Conservation (phyloP, 2,329 filamentous ascomycete genomes). For the Phaeophleospora eucalypticola region DNA sequence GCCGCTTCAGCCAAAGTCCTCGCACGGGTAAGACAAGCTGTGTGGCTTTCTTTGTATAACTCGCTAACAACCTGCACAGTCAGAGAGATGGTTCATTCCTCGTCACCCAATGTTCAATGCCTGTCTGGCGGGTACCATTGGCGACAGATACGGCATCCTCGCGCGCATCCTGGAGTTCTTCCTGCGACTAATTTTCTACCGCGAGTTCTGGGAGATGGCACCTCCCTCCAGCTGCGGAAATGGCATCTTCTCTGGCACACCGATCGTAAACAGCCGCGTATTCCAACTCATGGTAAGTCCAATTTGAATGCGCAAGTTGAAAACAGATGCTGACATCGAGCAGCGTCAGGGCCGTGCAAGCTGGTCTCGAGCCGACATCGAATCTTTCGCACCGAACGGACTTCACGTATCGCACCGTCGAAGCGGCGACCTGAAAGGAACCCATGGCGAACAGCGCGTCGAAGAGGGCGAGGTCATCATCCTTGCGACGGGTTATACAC, state of each 20-base stretch:
- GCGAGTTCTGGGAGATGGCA: constrained; percentile 69
- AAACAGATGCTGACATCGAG: constrained; percentile 63
- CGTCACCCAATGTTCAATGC: constrained; percentile 70
- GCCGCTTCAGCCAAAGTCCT: constrained; percentile 68
- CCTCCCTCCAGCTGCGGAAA: constrained; percentile 54
- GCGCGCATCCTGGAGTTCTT: constrained; percentile 74
- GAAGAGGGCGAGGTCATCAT: constrained; percentile 72
- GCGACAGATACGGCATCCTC: constrained; percentile 65
- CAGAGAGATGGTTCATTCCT: constrained; percentile 43
- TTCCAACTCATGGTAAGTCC: constrained; percentile 49
- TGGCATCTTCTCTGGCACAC: constrained; percentile 74
- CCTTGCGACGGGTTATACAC: constrained; percentile 76
- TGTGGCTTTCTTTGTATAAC: not conserved
- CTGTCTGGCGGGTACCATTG: constrained; percentile 70
- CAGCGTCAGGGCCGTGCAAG: constrained; percentile 66
- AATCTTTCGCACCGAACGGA: constrained; percentile 59
- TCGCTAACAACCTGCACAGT: constrained; percentile 36
- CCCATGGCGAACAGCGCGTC: constrained; percentile 38
- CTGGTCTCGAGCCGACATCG: constrained; percentile 78
- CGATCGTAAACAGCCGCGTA: constrained; percentile 33
- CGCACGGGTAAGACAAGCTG: constrained; percentile 6
- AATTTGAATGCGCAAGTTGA: not conserved
- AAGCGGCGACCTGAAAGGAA: not conserved
- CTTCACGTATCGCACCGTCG: constrained; percentile 67
- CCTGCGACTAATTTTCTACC: constrained; percentile 74